A percentile compares a stretch with the other conserved stretches of the same genome.
phyloP scores from a whole-genome alignment of 179 eudicot species.

The Pouteria campechiana region DNA sequence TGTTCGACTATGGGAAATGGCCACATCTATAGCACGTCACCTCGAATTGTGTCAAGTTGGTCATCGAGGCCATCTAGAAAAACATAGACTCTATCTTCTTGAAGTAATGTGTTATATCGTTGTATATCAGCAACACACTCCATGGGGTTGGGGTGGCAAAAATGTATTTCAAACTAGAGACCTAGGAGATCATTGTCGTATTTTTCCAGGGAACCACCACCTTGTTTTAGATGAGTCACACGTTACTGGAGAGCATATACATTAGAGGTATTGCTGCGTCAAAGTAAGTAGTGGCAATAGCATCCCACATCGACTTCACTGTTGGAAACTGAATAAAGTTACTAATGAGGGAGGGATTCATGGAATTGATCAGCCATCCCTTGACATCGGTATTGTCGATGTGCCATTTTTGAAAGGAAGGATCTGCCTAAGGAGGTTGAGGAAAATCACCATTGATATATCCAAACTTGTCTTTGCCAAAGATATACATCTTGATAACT shows the following conservation, averaged over 20 bases:
- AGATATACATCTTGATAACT: neutral
- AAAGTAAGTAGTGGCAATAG: neutral
- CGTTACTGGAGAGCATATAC: too few species aligned
- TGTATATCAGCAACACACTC: neutral
- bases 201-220: neutral
- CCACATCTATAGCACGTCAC: neutral
- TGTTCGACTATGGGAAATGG: neutral
- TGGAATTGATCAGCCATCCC: neutral
- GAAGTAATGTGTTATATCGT: neutral
- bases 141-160: neutral
- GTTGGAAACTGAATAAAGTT: neutral
- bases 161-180: neutral
- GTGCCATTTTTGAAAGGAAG: neutral
- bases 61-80: slow-evolving; percentile 1
- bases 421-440: neutral
- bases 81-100: neutral
- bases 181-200: neutral
- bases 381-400: neutral
- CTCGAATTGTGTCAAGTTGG: neutral
- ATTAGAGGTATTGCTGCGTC: neutral
- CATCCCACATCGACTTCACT: neutral
- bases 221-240: neutral
- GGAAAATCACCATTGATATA: neutral
- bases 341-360: neutral
- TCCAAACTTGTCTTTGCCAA: neutral